Base-by-base conservation (phyloP, 2,329 filamentous ascomycete genomes). In the Cladosporium phlei region DNA sequence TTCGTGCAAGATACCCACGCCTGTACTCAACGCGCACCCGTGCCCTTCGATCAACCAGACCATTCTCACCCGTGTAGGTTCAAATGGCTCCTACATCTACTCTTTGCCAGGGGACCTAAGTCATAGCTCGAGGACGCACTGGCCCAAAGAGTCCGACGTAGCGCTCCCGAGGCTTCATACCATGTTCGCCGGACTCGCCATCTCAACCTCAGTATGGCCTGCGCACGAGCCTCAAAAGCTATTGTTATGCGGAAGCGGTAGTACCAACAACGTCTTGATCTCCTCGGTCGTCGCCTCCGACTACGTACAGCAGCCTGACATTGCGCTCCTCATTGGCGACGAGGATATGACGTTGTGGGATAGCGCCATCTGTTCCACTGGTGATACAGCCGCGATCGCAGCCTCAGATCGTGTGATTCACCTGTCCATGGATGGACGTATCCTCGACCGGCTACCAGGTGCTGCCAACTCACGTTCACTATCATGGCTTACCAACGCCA, bases 401-500 rank as follows among this genome's bases (percentile, higher is more conserved):
- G 34, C 24, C 14, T 47, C 44, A 7, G 44, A 38, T 5, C 22
- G 29, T 11, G 20, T 22, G n/a, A 24, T 42, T 29, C 27, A 45
- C 22, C 17, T 46, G 19, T 19, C 29, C 38, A 20, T 54, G 49
- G 49, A 38, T 47, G 43, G 38, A 22, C 46, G 33, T 20, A 29
- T 28, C 11, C 21, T 49, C 24, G 11, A 47, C 7, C 38, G 49
- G 6, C 27, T 39, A 5, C 22, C 2, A 12, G 40, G 27, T 20
- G 20, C 21, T 17, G 10, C 24, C 43, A 21, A 43, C 35, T 5
- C 24, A 20, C 49, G 35, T 24, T 39, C 25, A 16, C 14, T 27
- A 28, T 33, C 20, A 16, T 69, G 66, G 66, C 52, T 67, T 2
- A 58, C 54, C 1, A 51, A 55, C 9, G 63, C 52, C 6, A 59